Evolutionary conservation across 148 eudicot genomes (phyloP), one percentile per base, ranked within the genome.

Genomic region (Nyssa sinensis): DNA sequence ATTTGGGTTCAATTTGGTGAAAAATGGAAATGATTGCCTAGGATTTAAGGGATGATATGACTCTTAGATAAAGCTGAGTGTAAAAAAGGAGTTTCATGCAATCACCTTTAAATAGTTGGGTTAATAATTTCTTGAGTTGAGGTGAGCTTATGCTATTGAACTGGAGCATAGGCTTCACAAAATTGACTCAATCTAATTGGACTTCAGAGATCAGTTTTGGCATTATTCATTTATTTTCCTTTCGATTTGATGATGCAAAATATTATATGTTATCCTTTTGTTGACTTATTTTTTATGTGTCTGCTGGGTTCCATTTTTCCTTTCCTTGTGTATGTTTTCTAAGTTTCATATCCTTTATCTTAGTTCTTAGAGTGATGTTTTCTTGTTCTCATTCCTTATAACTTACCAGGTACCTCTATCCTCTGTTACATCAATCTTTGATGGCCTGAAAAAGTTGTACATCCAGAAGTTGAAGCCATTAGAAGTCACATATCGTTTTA

Each of bases 361-460:
- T 60, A 33, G 41, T 58, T 62, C 70, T 68, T 9, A 66, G 35
- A 69, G 47, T 64, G 39, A n/a, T 34, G 35, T 53, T 30, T 63
- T 69, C 51, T 39, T 53, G 29, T 34, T 16, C 19, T 53, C 13
- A 23, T 47, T 64, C 19, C 55, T 67, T 69, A 64, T 58, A 13
- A 53, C 13, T 49, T 29, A 8, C 17, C 47, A 95, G 98, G 83
- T 89, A n/a, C 31, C 97, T 25, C 84, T 87, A 53, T 71, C 79
- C 75, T 78, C 97, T 47, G 98, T 95, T 44, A 92, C 96, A 27
- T 95, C 98, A 60, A 89, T 95, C 28, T 51, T 86, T 53, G 98
- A 95, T 78, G 99, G 99, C 62, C 76, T 94, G 89, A 94, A 94
- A 84, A 94, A 84, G 77, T 78, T 94, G 71, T 94, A 92, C 77